Evolutionary conservation across 208 protist genomes (phyloP).

Genomic region (Endotrypanum monterogeii): DNA sequence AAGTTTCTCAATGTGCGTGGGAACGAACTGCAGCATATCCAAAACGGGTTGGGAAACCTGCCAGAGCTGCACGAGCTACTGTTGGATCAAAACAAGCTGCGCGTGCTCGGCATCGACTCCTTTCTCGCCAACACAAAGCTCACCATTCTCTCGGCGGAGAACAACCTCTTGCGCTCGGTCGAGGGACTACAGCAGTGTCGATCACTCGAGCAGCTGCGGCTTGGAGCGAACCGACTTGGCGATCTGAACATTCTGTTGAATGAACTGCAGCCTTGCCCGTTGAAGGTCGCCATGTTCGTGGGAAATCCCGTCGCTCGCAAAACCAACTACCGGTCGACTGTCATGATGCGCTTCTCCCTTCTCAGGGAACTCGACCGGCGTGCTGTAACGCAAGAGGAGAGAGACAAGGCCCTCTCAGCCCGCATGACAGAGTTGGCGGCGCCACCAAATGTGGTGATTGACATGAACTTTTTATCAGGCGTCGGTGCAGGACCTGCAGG

Average conservation of each 20-base stretch:
- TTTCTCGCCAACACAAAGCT: constrained; percentile 63
- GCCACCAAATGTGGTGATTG: constrained; percentile 78
- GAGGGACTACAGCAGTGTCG: constrained; percentile 58
- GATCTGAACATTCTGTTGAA: constrained; percentile 54
- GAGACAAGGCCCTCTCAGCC: constrained; percentile 52
- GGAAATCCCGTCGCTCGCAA: constrained; percentile 86
- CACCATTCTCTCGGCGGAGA: constrained; percentile 63
- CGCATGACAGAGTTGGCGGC: constrained; percentile 44
- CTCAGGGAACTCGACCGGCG: constrained; percentile 59
- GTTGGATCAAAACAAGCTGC: constrained; percentile 92
- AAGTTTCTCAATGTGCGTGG: constrained; percentile 87
- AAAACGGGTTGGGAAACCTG: constrained; percentile 71
- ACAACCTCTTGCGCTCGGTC: constrained; percentile 73
- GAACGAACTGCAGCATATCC: constrained; percentile 87
- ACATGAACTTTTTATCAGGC: constrained; percentile 49
- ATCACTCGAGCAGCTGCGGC: constrained; percentile 47
- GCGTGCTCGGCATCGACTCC: constrained; percentile 49
- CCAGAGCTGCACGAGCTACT: constrained; percentile 88
- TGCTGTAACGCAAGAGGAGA: constrained; percentile 72
- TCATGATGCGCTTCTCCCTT: constrained; percentile 46
- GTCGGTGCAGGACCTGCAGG: neutral
- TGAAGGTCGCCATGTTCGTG: constrained; percentile 39
- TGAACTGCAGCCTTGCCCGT: constrained; percentile 44
- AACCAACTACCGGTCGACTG: constrained; percentile 60
- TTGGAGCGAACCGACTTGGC: constrained; percentile 75